phyloP scores from a whole-genome alignment of 2,329 filamentous ascomycete species.

The Pyrenophora tritici-repentis region DNA sequence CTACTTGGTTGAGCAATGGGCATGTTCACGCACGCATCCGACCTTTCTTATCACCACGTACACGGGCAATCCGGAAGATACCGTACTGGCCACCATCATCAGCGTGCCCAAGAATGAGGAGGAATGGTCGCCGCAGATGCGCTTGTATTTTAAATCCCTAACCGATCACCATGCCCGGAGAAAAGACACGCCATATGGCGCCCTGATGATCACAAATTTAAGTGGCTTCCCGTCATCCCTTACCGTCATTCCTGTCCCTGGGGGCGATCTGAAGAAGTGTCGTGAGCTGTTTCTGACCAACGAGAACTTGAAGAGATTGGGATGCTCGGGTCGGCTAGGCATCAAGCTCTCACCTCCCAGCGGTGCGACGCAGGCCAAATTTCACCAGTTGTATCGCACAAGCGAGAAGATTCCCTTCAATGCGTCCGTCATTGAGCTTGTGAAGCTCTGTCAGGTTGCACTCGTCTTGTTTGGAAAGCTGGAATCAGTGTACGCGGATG shows the following conservation, averaged over 20 bases:
- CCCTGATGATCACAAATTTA: slow-evolving; percentile 91
- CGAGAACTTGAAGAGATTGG: slow-evolving; percentile 87
- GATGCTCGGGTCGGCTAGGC: slow-evolving; percentile 87
- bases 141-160: slow-evolving; percentile 84
- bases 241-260: slow-evolving; percentile 87
- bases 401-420: slow-evolving; percentile 81
- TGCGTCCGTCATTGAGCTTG: slow-evolving; percentile 80
- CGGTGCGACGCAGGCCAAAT: slow-evolving; percentile 84
- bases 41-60: slow-evolving; percentile 93
- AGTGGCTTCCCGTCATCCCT: slow-evolving; percentile 89
- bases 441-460: slow-evolving; percentile 89
- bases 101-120: slow-evolving; percentile 80
- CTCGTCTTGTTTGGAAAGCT: slow-evolving; percentile 86
- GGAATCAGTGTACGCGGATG: slow-evolving; percentile 87
- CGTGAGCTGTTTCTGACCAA: slow-evolving; percentile 89
- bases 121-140: slow-evolving; percentile 77
- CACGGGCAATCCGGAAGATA: slow-evolving; percentile 81
- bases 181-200: slow-evolving; percentile 80
- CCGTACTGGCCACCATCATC: slow-evolving; percentile 78
- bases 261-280: slow-evolving; percentile 81
- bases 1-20: slow-evolving; percentile 97
- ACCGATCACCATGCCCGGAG: slow-evolving; percentile 83
- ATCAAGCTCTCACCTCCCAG: slow-evolving; percentile 79
- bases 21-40: slow-evolving; percentile 85
- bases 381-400: slow-evolving; percentile 85